These are phyloP conservation scores for Kurtzmaniella quercitrusa DNA, from an alignment of 1,139 yeast species.

Conservation along the genomic window DNA sequence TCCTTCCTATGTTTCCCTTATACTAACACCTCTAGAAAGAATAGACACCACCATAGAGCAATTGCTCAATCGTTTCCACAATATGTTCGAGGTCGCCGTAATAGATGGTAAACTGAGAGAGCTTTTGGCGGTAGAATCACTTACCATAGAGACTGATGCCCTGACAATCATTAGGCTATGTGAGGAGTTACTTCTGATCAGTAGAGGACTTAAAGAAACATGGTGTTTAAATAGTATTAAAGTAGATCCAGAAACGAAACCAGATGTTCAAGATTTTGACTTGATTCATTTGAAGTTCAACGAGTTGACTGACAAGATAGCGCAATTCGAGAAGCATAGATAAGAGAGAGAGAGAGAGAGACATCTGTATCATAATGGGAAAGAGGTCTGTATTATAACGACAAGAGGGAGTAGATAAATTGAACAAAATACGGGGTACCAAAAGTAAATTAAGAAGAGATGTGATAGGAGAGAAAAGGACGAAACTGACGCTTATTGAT, in stretches of 20 bases:
- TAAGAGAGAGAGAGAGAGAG: too few species aligned
- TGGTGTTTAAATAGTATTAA: slow-evolving; percentile 56
- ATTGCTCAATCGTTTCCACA: slow-evolving; percentile 40
- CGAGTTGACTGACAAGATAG: slow-evolving; percentile 34
- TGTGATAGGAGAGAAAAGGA: too few species aligned
- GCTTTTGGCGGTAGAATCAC: slow-evolving; percentile 48
- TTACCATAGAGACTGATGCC: slow-evolving; percentile 53
- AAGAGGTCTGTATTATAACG: neutral
- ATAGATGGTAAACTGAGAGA: slow-evolving; percentile 47
- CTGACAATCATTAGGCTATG: slow-evolving; percentile 47
- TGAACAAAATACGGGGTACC: too few species aligned
- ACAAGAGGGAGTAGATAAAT: too few species aligned
- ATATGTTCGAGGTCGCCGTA: slow-evolving; percentile 39
- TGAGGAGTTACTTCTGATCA: slow-evolving; percentile 48
- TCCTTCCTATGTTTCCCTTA: neutral
- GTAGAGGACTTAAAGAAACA: slow-evolving; percentile 47
- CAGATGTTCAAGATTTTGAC: slow-evolving; percentile 19
- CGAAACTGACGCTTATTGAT: too few species aligned
- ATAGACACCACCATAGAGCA: slow-evolving; percentile 41
- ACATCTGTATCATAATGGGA: too few species aligned
- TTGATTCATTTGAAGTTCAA: slow-evolving; percentile 36
- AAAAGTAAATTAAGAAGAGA: too few species aligned
- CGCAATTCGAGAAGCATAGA: slow-evolving; percentile 17
- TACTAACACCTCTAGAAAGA: slow-evolving; percentile 24
- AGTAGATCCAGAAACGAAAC: slow-evolving; percentile 20